Base-by-base conservation (phyloP, 2,329 filamentous ascomycete species). In the Tetracladium maxilliforme region DNA sequence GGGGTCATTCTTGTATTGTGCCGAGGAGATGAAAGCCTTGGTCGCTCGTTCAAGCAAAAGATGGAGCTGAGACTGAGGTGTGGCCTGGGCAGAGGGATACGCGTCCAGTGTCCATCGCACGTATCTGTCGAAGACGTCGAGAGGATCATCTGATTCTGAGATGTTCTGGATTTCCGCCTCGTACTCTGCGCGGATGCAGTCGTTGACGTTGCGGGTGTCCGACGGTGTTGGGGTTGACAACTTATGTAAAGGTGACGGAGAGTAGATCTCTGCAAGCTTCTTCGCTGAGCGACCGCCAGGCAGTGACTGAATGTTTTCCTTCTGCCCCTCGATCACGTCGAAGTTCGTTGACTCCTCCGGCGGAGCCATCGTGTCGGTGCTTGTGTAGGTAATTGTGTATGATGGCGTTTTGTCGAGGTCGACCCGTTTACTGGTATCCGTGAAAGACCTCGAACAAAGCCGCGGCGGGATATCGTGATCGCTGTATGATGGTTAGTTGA, bases 221-320 rank as follows among this genome's bases (percentile, higher is more conserved):
- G 72, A 65, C 5, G 81, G 76, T 19, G 71, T 77, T 6, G 75
- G 70, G 6, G 70, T 65, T 12, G 62, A 49, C 22, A 68, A 52
- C 41, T 64, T 66, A 28, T 70, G 61, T 17, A 68, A 52, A 20
- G 64, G 60, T 20, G 67, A 62, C 27, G 80, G 62, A 33, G 84
- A 76, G 64, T 83, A 84, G 16, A 83, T 69, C 27, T 84, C 70
- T 16, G 76, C 84, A 25, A 98, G 74, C 27, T 90, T 86, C 55
- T 75, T 81, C 22, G 87, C 90, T 20, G 87, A 95, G 36, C 90
- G 63, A 17, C 76, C 90, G 33, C 82, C 79, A 10, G 87, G 86
- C 9, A 98, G 65, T 13, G 84, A 75, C 51, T 94, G 86, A 29
- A 98, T 94, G 52, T 98, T 98, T 56, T 98, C 90, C 55, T 98